Evolutionary conservation across 1,284 basidiomycete genomes (phyloP).

Genomic region (Boletus semigastroideus): DNA sequence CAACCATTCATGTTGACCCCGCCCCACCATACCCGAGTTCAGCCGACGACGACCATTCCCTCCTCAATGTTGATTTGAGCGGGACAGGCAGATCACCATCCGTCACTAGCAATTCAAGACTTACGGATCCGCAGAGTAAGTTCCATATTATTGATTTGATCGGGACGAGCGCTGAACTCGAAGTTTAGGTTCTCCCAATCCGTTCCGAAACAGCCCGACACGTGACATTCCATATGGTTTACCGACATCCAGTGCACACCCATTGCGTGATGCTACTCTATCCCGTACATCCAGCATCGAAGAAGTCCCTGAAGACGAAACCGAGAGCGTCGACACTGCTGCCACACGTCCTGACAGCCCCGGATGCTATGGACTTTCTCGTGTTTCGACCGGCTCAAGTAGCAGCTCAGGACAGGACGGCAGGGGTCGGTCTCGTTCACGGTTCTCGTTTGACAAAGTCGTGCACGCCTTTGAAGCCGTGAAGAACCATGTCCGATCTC

Average conservation of each 20-base stretch:
- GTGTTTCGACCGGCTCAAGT: constrained; percentile 15
- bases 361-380: constrained; percentile 18
- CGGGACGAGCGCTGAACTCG: not conserved
- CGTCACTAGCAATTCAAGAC: constrained; percentile 12
- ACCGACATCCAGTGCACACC: constrained; percentile 24
- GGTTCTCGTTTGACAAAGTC: constrained; percentile 40
- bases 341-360: constrained; percentile 3
- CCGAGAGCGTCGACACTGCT: not conserved
- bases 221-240: constrained; percentile 10
- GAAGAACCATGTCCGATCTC: constrained; percentile 43
- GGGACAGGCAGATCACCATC: constrained; percentile 10
- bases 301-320: constrained; percentile 34
- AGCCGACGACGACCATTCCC: not conserved
- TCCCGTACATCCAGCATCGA: constrained; percentile 41
- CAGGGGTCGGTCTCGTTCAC: constrained; percentile 37
- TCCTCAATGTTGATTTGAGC: not conserved
- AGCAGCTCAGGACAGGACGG: constrained; percentile 11
- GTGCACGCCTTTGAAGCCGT: constrained; percentile 40
- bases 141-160: not conserved
- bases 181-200: constrained; percentile 13
- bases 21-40: constrained; percentile 18
- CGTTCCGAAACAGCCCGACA: not conserved
- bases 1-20: constrained; percentile 5
- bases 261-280: constrained; percentile 16
- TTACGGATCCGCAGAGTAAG: constrained; percentile 14